Base-by-base conservation (phyloP, 805 yeast genomes). In the Metschnikowia noctiluminum region DNA sequence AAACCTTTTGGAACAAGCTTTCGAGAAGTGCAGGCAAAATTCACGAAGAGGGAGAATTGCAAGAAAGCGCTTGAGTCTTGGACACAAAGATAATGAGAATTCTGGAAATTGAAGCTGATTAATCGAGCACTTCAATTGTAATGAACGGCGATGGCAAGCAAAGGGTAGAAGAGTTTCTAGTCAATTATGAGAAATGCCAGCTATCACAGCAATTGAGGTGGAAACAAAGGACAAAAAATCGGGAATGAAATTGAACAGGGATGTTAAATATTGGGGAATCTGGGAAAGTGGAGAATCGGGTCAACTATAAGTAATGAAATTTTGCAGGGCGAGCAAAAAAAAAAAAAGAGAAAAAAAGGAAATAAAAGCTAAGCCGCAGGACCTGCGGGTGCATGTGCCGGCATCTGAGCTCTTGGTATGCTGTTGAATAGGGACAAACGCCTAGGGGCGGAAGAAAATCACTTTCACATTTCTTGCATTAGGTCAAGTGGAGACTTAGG, bases 111-210 rank as follows among this genome's bases (percentile, higher is more conserved):
- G 32, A 30, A 12, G 32, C 32, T 12, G 32, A 12, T 30, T 12
- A 5, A 30, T 30, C 10, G 36, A 4, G 36, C 36, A 13, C 15
- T 31, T 31, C 34, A 10, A 13, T 10, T 13, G 15, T 2, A 3
- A 34, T 3, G 5, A 14, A 14, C 3, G 14, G 15, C 5, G 8
- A 8, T 34, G 15, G 36, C 36, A n/a, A 10, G 36, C 11, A 31
- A 31, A 31, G 15, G 36, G 15, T 12, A 34, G 14, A 11, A 13
- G 8, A n/a, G 14, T 7, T 34, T 2, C 6, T n/a, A 16, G n/a
- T 11, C 45, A 40, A 45, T 37, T 35, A 11, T 40, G 49, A 36
- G 42, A 35, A 40, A 45, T 45, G 37, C 45, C 49, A 45, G 48
- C 48, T 40, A 40, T 35, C 48, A 35, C 48, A 40, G 35, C 31